phyloP scores from a whole-genome alignment of 2,329 filamentous ascomycete genomes.

The Aspergillus carbonarius region DNA sequence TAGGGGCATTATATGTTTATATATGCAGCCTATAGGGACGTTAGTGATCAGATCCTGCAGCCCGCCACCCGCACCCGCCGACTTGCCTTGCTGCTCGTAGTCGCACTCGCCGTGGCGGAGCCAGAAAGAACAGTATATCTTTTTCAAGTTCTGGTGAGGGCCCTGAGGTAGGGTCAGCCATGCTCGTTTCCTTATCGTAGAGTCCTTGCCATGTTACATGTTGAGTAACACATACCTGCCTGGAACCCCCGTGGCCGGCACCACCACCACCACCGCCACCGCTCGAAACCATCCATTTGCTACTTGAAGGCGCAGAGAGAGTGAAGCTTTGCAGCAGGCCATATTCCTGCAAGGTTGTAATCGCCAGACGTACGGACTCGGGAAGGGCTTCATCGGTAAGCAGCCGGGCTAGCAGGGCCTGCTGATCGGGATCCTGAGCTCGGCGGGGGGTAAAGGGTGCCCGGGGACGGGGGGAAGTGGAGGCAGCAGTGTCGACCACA shows the following conservation, averaged over 20 bases:
- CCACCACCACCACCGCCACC: conserved; percentile 5
- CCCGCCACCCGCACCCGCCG: not conserved
- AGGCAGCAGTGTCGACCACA: conserved; percentile 26
- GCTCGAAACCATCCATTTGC: conserved; percentile 19
- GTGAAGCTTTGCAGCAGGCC: conserved; percentile 18
- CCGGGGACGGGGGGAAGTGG: not conserved
- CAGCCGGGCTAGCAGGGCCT: conserved; percentile 21
- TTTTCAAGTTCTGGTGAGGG: conserved; percentile 46
- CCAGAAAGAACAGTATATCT: conserved; percentile 88
- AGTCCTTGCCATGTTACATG: not conserved
- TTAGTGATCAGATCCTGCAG: not conserved
- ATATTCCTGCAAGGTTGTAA: conserved; percentile 24
- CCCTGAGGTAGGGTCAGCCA: conserved; percentile 13
- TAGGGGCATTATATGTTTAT: conserved; percentile 84
- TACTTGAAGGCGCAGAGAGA: conserved; percentile 11
- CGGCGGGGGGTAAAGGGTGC: conserved; percentile 11
- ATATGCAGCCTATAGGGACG: conserved; percentile 64
- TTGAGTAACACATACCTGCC: conserved; percentile 21
- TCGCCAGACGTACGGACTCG: conserved; percentile 20
- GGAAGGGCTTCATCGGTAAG: conserved; percentile 23
- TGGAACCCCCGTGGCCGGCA: conserved; percentile 15
- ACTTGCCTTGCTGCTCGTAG: conserved; percentile 69
- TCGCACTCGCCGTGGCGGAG: conserved; percentile 81
- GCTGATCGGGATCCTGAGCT: conserved; percentile 18
- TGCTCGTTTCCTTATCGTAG: not conserved